Evolutionary conservation across 1,284 basidiomycete species (phyloP), one percentile per base, ranked within the genome.

Genomic region (Ganoderma leucocontextum): DNA sequence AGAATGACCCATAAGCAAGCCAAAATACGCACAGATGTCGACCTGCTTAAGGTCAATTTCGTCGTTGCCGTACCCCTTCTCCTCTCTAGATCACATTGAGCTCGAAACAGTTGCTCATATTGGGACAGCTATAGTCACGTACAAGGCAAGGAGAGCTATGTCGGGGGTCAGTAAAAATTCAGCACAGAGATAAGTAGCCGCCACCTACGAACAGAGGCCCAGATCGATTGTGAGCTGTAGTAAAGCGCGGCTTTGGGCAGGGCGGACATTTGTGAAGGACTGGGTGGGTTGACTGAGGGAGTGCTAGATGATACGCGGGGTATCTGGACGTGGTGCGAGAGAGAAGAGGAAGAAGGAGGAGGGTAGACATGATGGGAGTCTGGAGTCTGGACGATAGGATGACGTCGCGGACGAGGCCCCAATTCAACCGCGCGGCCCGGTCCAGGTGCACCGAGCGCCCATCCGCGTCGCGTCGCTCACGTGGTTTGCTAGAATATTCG

Each of bases 1-100:
- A 39, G 53, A 58, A 38, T 36, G 55, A 35, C 17, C 9, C 19
- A 10, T n/a, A 22, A 29, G 52, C 47, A 39, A 64, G 13, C 68
- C 74, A 12, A 25, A 47, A 49, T 12, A 92, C 90, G 19, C 41
- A 60, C 58, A 76, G 33, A 91, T 79, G 77, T 92, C 87, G 35
- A 94, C 90, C 55, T 85, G 74, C 76, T 85, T 89, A 65, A 86
- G 77, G 77, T 90, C 89, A 25, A 92, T 72, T 74, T 94, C 91
- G 75, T 93, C 90, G 39, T 83, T 73, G 13, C 87, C 88, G 74
- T 94, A 93, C 10, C 92, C 90, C 73, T 94, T 92, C 80, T 93
- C 90, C 72, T 86, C 85, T 65, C 91, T 91, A 76, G 29, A 49
- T 8, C 2, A 36, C 60, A 64, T 19, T 61, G 38, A 19, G 49